Evolutionary conservation across 257 asterid species (phyloP), one percentile per base, ranked within the genome.

Genomic region (Ligustrum vulgare): DNA sequence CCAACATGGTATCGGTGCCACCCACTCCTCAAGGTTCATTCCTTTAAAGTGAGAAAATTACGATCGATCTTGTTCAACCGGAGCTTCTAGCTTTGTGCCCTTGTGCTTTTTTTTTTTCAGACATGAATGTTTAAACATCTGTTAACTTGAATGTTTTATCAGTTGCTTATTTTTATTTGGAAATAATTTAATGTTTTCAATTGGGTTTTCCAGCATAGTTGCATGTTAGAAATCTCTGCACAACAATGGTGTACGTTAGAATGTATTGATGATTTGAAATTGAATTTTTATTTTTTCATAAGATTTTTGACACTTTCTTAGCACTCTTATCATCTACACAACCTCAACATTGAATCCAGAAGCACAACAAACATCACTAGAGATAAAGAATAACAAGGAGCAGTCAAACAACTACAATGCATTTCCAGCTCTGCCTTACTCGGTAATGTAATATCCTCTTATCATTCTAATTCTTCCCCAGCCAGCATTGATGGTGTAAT

Each of bases 1-100:
- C n/a, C n/a, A n/a, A 25, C 85, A 82, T 9, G 85, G 82, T 70
- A 81, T 81, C 60, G 85, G 85, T 78, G 85, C 85, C 49, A 81
- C 85, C 70, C 85, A 81, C 75, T 78, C 82, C 9, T 81, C 80
- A 13, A 81, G 85, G 73, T 75, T 69, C 72, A 69, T 69, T 69
- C 72, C 72, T 69, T 58, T 69, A 6, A 69, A 71, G 41, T 49
- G 64, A 71, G 75, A 13, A 2, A 5, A 13, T 66, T 56, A 56
- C 56, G 45, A 43, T 8, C 35, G 22, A 23, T 60, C 25, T 60
- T 60, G 33, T 22, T 60, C 15, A 2, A 11, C 35, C 9, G 67
- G 67, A 23, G 64, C 20, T 56, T n/a, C 2, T 56, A n/a, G 6
- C 34, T 20, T 22, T 8, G 23, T 49, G 2, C 60, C 12, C 6